Evolutionary conservation across 257 asterid species (phyloP).

Genomic region (Solanum clarkiae): DNA sequence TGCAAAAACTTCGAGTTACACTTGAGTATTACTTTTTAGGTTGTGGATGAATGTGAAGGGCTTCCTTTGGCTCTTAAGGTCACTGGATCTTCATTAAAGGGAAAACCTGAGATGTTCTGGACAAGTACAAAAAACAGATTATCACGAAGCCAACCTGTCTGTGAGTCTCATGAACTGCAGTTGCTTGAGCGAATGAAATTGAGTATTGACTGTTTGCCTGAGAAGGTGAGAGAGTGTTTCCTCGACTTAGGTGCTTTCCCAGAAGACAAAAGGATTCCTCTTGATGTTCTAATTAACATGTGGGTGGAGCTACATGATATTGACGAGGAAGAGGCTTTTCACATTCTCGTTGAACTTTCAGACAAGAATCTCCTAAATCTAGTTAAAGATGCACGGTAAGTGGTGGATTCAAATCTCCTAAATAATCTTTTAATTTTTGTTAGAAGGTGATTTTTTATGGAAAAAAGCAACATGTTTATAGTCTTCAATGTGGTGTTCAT

Average conservation of each 20-base stretch:
- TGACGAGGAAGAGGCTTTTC: conserved; percentile 74
- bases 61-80: conserved; percentile 92
- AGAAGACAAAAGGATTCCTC: conserved; percentile 78
- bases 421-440: neutral
- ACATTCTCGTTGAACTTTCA: conserved; percentile 71
- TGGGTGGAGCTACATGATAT: conserved; percentile 91
- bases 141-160: conserved; percentile 53
- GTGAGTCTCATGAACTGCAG: conserved; percentile 77
- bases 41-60: conserved; percentile 77
- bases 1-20: neutral
- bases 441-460: neutral
- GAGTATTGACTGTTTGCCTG: conserved; percentile 65
- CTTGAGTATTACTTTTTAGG: conserved; percentile 18
- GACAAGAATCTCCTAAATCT: conserved; percentile 72
- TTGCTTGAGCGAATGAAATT: conserved; percentile 70
- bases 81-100: conserved; percentile 71
- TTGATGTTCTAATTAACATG: conserved; percentile 79
- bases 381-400: conserved; percentile 72
- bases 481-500: neutral
- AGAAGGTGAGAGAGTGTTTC: conserved; percentile 69
- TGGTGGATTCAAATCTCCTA: neutral
- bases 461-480: neutral
- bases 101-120: conserved; percentile 80
- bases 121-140: conserved; percentile 61
- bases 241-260: conserved; percentile 81